These are phyloP conservation scores for Aspergillus glaucus DNA, from an alignment of 2,329 filamentous ascomycete species.

Conservation along the genomic window DNA sequence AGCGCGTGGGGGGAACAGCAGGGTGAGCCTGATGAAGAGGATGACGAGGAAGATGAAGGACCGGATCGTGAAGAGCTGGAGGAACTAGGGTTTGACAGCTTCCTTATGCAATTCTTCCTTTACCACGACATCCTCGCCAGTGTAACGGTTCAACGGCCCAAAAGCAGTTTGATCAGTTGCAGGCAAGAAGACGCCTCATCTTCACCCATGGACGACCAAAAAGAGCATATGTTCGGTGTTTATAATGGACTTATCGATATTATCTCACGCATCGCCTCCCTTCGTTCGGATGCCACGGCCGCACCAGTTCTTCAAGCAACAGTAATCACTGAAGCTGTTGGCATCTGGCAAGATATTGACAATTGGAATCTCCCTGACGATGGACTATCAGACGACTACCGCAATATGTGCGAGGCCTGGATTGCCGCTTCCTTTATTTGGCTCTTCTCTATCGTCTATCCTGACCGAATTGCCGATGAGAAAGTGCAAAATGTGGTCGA, in stretches of 20 bases:
- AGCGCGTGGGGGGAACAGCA: neutral
- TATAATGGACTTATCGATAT: neutral
- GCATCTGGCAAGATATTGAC: neutral
- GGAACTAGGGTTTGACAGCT: neutral
- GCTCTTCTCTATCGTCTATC: neutral
- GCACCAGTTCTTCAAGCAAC: neutral
- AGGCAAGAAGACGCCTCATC: neutral
- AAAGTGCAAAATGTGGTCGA: neutral
- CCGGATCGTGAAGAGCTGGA: neutral
- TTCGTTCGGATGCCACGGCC: neutral
- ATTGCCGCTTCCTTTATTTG: neutral
- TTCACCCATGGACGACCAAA: neutral
- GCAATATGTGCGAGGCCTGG: neutral
- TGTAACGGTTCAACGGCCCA: neutral
- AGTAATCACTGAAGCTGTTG: neutral
- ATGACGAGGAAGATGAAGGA: neutral
- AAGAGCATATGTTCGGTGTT: neutral
- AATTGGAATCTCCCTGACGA: neutral
- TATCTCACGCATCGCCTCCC: neutral
- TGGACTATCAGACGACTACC: neutral
- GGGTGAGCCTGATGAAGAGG: neutral
- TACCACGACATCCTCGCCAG: neutral
- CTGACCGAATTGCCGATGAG: neutral
- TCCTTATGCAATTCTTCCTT: neutral
- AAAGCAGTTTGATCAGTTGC: neutral